Conservation (phyloP, 2,329 filamentous ascomycete species). For the Parastagonospora avenae region DNA sequence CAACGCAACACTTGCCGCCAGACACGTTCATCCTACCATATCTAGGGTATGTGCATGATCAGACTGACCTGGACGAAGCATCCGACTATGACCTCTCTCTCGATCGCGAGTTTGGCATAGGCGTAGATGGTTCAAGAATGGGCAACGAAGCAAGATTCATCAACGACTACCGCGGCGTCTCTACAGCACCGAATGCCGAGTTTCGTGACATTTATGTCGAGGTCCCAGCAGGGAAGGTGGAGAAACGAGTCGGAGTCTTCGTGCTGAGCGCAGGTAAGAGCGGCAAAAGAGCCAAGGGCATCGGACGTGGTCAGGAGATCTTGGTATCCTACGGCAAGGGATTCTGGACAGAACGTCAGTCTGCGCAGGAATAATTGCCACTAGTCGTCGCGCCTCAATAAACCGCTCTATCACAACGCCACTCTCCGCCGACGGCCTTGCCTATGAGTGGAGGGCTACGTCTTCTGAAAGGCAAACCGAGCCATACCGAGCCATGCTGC, state of each 20-base stretch:
- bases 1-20: slow-evolving; percentile 51
- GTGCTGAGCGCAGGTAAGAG: slow-evolving; percentile 56
- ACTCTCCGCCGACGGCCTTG: too few species aligned
- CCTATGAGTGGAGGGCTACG: too few species aligned
- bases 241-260: slow-evolving; percentile 57
- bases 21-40: slow-evolving; percentile 57
- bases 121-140: slow-evolving; percentile 54
- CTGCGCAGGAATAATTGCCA: slow-evolving; percentile 7
- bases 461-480: too few species aligned
- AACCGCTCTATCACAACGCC: too few species aligned
- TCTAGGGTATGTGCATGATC: slow-evolving; percentile 55
- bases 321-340: slow-evolving; percentile 61
- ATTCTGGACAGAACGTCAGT: slow-evolving; percentile 52
- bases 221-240: slow-evolving; percentile 45
- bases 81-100: slow-evolving; percentile 59
- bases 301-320: slow-evolving; percentile 57
- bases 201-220: slow-evolving; percentile 51
- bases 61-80: slow-evolving; percentile 46
- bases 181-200: slow-evolving; percentile 48
- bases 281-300: slow-evolving; percentile 53
- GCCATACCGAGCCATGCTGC: too few species aligned
- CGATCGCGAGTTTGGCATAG: slow-evolving; percentile 55
- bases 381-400: too few species aligned
- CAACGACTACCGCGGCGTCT: slow-evolving; percentile 60
- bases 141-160: slow-evolving; percentile 60